Percentiles rank a stretch among this genome's conserved stretches.
Evolutionary conservation across 306 rosid genomes (phyloP).

Genomic region (Castanopsis chinensis): DNA sequence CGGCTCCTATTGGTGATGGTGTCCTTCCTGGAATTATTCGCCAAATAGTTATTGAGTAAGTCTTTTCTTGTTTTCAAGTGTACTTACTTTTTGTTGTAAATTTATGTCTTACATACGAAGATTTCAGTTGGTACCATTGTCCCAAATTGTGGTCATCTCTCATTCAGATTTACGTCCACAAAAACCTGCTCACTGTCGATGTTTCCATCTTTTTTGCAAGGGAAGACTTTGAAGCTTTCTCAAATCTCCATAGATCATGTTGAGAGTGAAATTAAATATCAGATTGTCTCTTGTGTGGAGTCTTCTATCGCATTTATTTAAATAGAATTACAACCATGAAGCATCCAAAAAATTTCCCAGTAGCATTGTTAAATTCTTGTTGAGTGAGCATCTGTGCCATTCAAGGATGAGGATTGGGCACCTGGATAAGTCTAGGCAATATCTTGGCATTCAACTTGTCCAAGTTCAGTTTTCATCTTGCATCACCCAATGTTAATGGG

Average conservation of each 20-base stretch:
- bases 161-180: neutral
- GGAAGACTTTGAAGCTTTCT: neutral
- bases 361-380: neutral
- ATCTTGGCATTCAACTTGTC: neutral
- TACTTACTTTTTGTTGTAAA: neutral
- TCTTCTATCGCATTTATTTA: neutral
- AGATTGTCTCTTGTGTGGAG: neutral
- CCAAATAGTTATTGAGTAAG: conserved; percentile 78
- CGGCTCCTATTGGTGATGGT: conserved; percentile 72
- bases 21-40: conserved; percentile 87
- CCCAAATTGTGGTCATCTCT: neutral
- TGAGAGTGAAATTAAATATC: neutral
- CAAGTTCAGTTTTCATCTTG: neutral
- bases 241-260: neutral
- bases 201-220: neutral
- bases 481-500: neutral
- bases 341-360: neutral
- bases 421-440: neutral
- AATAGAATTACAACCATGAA: neutral
- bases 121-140: neutral
- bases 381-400: neutral
- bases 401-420: neutral
- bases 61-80: neutral
- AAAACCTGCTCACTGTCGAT: neutral
- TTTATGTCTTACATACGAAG: neutral